These are phyloP conservation scores for Scedosporium minutisporum DNA, from an alignment of 2,329 filamentous ascomycete species.

Conservation along the genomic window DNA sequence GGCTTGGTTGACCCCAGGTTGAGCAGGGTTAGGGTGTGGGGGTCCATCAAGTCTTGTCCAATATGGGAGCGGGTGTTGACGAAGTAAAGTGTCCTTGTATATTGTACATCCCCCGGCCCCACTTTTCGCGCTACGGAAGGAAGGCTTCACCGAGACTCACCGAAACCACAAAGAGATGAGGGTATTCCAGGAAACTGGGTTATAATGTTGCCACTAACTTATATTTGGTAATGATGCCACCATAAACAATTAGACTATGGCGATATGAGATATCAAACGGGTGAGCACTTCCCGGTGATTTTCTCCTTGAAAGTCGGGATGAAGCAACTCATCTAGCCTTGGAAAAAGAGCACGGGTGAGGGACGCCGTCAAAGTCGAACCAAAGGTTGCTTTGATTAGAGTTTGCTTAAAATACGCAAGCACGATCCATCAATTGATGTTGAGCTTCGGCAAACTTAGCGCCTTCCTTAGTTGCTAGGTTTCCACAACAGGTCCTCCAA, in stretches of 20 bases:
- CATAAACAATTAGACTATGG: too few species aligned
- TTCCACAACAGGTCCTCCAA: too few species aligned
- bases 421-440: neutral
- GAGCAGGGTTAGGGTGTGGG: neutral
- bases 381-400: neutral
- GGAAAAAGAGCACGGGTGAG: neutral
- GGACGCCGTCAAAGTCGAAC: neutral
- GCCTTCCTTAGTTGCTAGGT: neutral
- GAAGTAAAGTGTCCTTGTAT: neutral
- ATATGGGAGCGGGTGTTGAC: neutral
- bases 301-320: too few species aligned
- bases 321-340: too few species aligned
- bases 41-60: neutral
- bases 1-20: neutral
- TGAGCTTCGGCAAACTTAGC: neutral
- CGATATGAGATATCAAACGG: too few species aligned
- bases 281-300: too few species aligned
- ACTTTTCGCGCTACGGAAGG: neutral
- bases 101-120: neutral
- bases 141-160: slow-evolving; percentile 1
- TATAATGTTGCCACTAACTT: neutral
- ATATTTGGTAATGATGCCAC: too few species aligned
- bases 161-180: neutral
- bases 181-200: neutral
- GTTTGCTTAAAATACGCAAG: neutral